Percentiles rank a stretch among this genome's conserved stretches.
Evolutionary conservation across 2,329 filamentous ascomycete species (phyloP).

Genomic region (Orbilia ellipsospora): DNA sequence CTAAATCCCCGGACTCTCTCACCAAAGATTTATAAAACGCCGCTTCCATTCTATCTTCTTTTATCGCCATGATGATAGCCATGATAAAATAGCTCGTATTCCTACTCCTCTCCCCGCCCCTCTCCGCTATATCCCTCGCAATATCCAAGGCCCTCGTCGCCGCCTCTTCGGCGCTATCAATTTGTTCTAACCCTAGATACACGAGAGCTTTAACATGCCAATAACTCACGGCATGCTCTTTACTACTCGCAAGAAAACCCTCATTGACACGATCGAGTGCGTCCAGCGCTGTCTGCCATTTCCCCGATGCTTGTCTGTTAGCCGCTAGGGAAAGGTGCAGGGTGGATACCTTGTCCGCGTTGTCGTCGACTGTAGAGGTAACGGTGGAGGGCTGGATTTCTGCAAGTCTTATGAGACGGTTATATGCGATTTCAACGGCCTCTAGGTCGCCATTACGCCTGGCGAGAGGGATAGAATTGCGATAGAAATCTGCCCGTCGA

Average conservation of each 20-base stretch:
- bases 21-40: constrained; percentile 24
- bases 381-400: background rate
- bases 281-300: constrained; percentile 6
- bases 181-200: background rate
- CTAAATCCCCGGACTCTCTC: background rate
- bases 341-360: background rate
- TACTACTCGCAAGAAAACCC: background rate
- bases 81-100: constrained; percentile 16
- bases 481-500: constrained; percentile 4
- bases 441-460: constrained; percentile 1
- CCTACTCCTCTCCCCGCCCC: background rate
- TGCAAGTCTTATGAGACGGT: background rate
- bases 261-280: background rate
- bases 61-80: constrained; percentile 6
- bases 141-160: background rate
- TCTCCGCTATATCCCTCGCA: background rate
- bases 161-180: constrained; percentile 4
- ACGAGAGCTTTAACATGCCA: constrained; percentile 11
- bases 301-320: background rate
- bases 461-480: constrained; percentile 3
- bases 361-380: background rate
- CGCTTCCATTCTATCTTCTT: constrained; percentile 7
- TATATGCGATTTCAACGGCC: constrained; percentile 1
- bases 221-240: constrained; percentile 15
- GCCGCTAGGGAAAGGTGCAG: background rate